Base-by-base conservation (phyloP, 352 stramenopile species). In the Globisporangium emineosum region DNA sequence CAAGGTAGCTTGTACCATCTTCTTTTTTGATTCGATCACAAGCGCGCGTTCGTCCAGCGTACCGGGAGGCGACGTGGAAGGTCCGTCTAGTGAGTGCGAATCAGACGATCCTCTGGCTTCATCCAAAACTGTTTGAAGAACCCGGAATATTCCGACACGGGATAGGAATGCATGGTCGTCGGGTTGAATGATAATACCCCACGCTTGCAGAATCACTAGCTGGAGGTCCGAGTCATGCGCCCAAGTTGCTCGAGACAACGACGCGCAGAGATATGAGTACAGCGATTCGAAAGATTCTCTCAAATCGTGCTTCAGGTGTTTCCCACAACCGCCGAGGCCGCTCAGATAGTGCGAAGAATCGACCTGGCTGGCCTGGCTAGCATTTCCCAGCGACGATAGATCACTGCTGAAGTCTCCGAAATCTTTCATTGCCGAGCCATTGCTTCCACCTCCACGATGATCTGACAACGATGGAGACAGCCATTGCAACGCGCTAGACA, bases 161-260 rank as follows among this genome's bases (percentile, higher is more conserved):
- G 89, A 97, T 23, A 97, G 75, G 58, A 97, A 97, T 2, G 89
- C 84, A 65, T 97, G 89, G 60, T 97, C 89, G 50, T 96, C 88
- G 13, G 86, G 86, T 42, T 83, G 76, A 45, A 97, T 94, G n/a
- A 93, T 81, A 29, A 96, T 90, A 7, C 87, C 88, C 89, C 89
- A 97, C 17, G 83, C 78, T 63, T 94, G 66, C 40, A 97, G 67
- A 55, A 93, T 79, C 37, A 90, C 83, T 17, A 97, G 64, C 67
- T 97, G 88, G 27, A 95, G 65, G 55, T 96, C 90, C 5, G 69
- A 65, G 51, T 96, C 84, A 43, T 84, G 83, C 25, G 78, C 87
- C 88, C 86, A 94, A 23, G 87, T 94, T n/a, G 89, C 86, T 32
- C 83, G 85, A 15, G 88, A 94, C 30, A 97, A 62, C 6, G 83